These are phyloP conservation scores for Arabis hirsuta DNA, from an alignment of 345 rosid species.

Conservation along the genomic window DNA sequence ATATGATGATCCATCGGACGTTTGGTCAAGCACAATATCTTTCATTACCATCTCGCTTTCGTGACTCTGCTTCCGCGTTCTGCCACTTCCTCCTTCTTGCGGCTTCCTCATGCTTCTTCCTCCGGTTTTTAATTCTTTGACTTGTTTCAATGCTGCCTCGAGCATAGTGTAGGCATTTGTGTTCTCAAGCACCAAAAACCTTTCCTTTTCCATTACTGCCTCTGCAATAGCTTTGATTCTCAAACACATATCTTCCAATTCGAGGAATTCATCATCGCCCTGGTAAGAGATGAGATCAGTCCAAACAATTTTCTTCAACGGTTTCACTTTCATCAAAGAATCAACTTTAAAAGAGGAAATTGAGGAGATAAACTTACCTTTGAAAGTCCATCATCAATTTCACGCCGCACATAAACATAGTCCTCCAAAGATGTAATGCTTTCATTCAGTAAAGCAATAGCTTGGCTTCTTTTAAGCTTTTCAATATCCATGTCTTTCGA, in stretches of 20 bases:
- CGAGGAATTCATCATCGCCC: slow-evolving; percentile 44
- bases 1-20: slow-evolving; percentile 78
- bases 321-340: background rate
- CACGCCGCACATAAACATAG: slow-evolving; percentile 43
- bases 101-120: slow-evolving; percentile 49
- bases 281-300: slow-evolving; percentile 42
- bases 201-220: slow-evolving; percentile 65
- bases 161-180: slow-evolving; percentile 60
- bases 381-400: slow-evolving; percentile 37
- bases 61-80: slow-evolving; percentile 45
- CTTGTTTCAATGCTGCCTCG: slow-evolving; percentile 55
- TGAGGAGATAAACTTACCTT: slow-evolving; percentile 52
- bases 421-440: slow-evolving; percentile 68
- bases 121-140: slow-evolving; percentile 55
- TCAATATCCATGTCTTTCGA: slow-evolving; percentile 51
- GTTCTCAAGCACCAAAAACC: slow-evolving; percentile 54
- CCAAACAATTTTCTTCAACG: slow-evolving; percentile 9
- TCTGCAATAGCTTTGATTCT: slow-evolving; percentile 68
- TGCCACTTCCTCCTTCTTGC: slow-evolving; percentile 38
- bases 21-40: slow-evolving; percentile 92
- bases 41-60: slow-evolving; percentile 74
- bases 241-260: slow-evolving; percentile 55
- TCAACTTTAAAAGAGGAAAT: background rate
- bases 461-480: slow-evolving; percentile 60
- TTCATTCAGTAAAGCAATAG: slow-evolving; percentile 56